phyloP scores from a whole-genome alignment of 2,329 filamentous ascomycete species.

The Gremmenia infestans region DNA sequence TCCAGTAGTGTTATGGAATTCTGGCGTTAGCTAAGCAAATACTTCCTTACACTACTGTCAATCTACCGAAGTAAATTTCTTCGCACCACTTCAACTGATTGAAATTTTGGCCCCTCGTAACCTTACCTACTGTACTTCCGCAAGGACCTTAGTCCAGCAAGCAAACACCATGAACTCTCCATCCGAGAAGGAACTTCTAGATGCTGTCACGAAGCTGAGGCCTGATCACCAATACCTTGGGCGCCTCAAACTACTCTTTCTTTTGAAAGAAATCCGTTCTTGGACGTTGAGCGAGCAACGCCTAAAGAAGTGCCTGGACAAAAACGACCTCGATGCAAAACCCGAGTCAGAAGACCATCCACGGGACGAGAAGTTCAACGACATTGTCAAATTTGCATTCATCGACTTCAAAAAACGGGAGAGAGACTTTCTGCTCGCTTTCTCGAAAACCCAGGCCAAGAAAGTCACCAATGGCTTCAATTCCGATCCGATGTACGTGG shows the following conservation, averaged over 20 bases:
- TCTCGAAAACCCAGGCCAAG: background rate
- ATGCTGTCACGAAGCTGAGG: background rate
- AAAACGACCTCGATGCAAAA: background rate
- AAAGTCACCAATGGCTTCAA: background rate
- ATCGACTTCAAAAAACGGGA: background rate
- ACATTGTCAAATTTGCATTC: background rate
- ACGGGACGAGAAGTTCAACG: background rate
- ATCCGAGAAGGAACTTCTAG: background rate
- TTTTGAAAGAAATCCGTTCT: background rate
- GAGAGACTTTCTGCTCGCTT: background rate
- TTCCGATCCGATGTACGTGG: background rate
- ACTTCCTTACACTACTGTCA: too few relatives aligned
- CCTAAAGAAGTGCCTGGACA: conserved; percentile 1
- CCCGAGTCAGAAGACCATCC: background rate
- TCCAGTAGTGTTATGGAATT: too few relatives aligned
- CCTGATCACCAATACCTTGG: background rate
- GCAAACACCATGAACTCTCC: background rate
- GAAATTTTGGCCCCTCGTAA: too few relatives aligned
- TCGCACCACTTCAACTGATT: too few relatives aligned
- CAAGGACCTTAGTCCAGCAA: too few relatives aligned
- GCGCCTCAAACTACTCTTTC: background rate
- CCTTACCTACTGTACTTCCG: too few relatives aligned
- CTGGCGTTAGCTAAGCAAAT: too few relatives aligned
- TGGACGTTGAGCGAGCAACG: conserved; percentile 4
- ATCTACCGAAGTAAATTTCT: too few relatives aligned